Conservation (phyloP, 148 eudicot genomes). For the Rhododendron kiyosumense region DNA sequence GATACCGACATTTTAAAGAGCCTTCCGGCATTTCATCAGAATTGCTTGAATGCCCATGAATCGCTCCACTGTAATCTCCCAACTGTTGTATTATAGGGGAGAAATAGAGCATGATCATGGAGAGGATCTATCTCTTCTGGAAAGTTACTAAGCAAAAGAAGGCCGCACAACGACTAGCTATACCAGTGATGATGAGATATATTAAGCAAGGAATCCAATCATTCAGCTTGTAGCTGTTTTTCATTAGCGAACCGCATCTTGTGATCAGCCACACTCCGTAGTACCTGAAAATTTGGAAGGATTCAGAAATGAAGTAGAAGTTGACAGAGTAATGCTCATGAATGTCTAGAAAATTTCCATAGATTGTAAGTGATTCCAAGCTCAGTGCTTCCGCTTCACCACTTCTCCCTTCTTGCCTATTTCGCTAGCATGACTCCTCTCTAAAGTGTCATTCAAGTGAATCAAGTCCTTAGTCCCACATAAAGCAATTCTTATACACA, state of each 20-base stretch:
- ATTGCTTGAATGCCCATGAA: background rate
- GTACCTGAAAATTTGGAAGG: constrained; percentile 40
- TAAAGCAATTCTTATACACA: too few species aligned
- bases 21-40: background rate
- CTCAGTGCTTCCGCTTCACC: too few species aligned
- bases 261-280: constrained; percentile 83
- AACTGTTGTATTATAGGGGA: background rate
- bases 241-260: constrained; percentile 63
- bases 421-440: too few species aligned
- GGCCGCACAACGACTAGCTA: constrained; percentile 51
- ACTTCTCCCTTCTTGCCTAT: too few species aligned
- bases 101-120: background rate
- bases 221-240: constrained; percentile 47
- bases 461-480: too few species aligned
- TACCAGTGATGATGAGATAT: constrained; percentile 40
- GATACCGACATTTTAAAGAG: background rate
- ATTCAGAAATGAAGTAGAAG: background rate
- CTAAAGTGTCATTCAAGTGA: too few species aligned
- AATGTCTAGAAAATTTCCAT: background rate
- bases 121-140: constrained; percentile 54
- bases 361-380: too few species aligned
- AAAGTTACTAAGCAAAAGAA: constrained; percentile 59
- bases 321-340: background rate
- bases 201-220: constrained; percentile 45
- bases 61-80: background rate